Percentiles rank a stretch among this genome's conserved stretches.
These are phyloP conservation scores for Mortierella hygrophila DNA, from an alignment of 192 early-diverging fungal species.

Conservation along the genomic window DNA sequence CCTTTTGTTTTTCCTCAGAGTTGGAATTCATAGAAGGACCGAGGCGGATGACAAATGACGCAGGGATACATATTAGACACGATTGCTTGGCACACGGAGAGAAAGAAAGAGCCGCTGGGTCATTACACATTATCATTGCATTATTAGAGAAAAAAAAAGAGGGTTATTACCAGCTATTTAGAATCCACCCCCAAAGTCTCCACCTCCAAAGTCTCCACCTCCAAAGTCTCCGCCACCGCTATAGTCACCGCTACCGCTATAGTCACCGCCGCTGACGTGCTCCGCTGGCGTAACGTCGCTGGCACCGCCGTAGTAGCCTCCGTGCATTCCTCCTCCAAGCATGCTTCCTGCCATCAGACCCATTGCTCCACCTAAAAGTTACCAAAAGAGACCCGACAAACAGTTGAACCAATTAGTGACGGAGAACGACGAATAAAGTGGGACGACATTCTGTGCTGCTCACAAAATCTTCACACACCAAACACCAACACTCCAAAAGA, in stretches of 20 bases:
- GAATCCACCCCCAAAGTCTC: conserved; percentile 2
- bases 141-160: not conserved
- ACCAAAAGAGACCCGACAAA: not conserved
- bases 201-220: conserved; percentile 38
- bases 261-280: conserved; percentile 4
- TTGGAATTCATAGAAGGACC: not conserved
- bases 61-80: not conserved
- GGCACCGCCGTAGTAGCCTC: conserved; percentile 9
- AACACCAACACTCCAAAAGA: not conserved
- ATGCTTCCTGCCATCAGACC: conserved; percentile 39
- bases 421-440: not conserved
- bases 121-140: not conserved
- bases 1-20: not conserved
- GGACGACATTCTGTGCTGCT: not conserved
- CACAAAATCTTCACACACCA: not conserved
- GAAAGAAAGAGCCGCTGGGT: not conserved
- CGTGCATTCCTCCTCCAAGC: conserved; percentile 26
- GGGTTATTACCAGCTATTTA: not conserved
- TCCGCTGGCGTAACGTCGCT: conserved; percentile 28
- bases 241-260: conserved; percentile 23
- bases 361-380: conserved; percentile 36
- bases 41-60: not conserved
- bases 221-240: conserved; percentile 32
- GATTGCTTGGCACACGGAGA: not conserved
- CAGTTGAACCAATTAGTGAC: not conserved